phyloP scores from a whole-genome alignment of 2,329 filamentous ascomycete species.

The Trichoderma atrobrunneum region DNA sequence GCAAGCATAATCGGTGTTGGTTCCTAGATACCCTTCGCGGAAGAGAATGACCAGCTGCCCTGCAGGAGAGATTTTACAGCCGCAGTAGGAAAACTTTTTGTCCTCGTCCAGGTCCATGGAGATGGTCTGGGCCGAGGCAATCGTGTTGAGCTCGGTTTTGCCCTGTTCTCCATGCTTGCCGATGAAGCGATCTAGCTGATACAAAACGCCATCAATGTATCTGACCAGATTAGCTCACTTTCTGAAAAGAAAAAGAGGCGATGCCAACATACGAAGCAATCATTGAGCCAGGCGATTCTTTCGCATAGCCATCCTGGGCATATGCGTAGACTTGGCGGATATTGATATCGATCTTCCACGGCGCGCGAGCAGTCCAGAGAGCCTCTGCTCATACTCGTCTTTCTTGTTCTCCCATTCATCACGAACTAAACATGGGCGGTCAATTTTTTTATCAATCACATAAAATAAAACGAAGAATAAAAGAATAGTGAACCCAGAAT shows the following conservation, averaged over 20 bases:
- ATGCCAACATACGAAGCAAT: conserved; percentile 40
- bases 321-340: conserved; percentile 48
- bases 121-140: conserved; percentile 43
- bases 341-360: conserved; percentile 51
- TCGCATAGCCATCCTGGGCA: conserved; percentile 40
- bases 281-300: conserved; percentile 43
- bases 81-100: conserved; percentile 43
- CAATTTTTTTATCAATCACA: conserved; percentile 30
- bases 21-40: conserved; percentile 40
- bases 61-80: conserved; percentile 40
- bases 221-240: conserved; percentile 28
- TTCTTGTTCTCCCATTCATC: conserved; percentile 52
- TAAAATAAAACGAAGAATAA: neutral
- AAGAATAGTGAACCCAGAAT: neutral
- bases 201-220: conserved; percentile 44
- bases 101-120: conserved; percentile 46
- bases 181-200: conserved; percentile 40
- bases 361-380: conserved; percentile 44
- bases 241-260: neutral
- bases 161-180: conserved; percentile 37
- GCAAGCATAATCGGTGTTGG: conserved; percentile 43
- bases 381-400: conserved; percentile 40
- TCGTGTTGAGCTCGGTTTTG: conserved; percentile 47
- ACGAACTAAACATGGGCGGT: conserved; percentile 45
- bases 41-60: conserved; percentile 51